phyloP scores from a whole-genome alignment of 495 filamentous ascomycete species.

The Hypomontagnella monticulosa region DNA sequence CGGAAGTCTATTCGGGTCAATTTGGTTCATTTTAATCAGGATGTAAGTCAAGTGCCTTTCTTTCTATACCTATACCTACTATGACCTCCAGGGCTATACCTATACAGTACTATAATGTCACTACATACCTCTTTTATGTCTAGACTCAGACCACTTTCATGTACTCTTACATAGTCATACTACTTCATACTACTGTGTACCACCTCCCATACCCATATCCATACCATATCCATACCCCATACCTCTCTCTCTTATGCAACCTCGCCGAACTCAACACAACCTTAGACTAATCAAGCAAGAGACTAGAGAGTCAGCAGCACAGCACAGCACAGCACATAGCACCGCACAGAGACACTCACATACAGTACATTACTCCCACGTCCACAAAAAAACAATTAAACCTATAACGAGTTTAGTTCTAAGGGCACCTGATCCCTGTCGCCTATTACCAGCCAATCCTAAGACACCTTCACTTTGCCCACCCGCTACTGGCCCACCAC shows the following conservation, averaged over 20 bases:
- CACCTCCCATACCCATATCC: too few species aligned
- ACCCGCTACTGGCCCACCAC: conserved; percentile 38
- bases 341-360: conserved; percentile 1
- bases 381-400: conserved; percentile 27
- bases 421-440: conserved; percentile 41
- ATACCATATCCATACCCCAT: background rate
- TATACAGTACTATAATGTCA: too few species aligned
- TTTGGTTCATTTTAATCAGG: conserved; percentile 17
- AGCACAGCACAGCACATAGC: background rate
- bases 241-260: background rate
- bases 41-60: conserved; percentile 25
- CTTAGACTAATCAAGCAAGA: conserved; percentile 20
- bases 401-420: conserved; percentile 33
- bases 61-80: background rate
- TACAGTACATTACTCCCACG: background rate
- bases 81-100: too few species aligned
- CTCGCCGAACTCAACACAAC: conserved; percentile 13
- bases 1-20: background rate
- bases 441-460: conserved; percentile 33
- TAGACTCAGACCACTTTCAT: too few species aligned
- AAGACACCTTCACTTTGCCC: conserved; percentile 30
- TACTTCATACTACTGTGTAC: too few species aligned
- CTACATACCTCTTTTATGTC: too few species aligned
- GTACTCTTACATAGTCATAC: too few species aligned
- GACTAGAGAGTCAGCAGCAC: conserved; percentile 24